Evolutionary conservation across 306 rosid genomes (phyloP).

Genomic region (Casuarina glauca): DNA sequence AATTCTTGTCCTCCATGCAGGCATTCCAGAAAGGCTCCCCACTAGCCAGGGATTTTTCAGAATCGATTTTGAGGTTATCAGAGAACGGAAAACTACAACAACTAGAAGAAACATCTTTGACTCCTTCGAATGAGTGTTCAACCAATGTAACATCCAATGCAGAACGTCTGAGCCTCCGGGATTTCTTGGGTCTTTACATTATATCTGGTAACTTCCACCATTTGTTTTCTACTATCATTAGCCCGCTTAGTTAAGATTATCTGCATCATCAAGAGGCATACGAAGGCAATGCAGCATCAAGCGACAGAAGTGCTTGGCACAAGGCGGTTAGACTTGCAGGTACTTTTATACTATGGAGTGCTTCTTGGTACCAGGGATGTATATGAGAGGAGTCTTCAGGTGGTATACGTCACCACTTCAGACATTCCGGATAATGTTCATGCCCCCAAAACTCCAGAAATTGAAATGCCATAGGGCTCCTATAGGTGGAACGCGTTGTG

Average conservation of each 20-base stretch:
- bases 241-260: background rate
- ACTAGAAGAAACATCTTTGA: constrained; percentile 23
- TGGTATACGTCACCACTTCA: no score
- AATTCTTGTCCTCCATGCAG: constrained; percentile 16
- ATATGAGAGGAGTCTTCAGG: background rate
- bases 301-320: background rate
- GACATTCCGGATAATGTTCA: no score
- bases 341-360: background rate
- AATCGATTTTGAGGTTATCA: constrained; percentile 25
- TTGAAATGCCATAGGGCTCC: no score
- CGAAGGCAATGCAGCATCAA: constrained; percentile 1
- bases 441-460: no score
- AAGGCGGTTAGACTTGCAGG: background rate
- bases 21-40: constrained; percentile 47
- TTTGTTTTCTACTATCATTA: constrained; percentile 20
- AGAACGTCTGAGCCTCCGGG: constrained; percentile 17
- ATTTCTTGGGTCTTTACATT: constrained; percentile 30
- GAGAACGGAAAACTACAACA: constrained; percentile 20
- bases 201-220: constrained; percentile 22
- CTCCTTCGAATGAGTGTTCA: constrained; percentile 7
- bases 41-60: constrained; percentile 35
- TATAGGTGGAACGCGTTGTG: no score
- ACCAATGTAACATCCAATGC: constrained; percentile 1
- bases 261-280: background rate
- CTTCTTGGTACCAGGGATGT: background rate